These are phyloP conservation scores for Lipomyces mesembrius DNA, from an alignment of 805 yeast species.

Conservation along the genomic window DNA sequence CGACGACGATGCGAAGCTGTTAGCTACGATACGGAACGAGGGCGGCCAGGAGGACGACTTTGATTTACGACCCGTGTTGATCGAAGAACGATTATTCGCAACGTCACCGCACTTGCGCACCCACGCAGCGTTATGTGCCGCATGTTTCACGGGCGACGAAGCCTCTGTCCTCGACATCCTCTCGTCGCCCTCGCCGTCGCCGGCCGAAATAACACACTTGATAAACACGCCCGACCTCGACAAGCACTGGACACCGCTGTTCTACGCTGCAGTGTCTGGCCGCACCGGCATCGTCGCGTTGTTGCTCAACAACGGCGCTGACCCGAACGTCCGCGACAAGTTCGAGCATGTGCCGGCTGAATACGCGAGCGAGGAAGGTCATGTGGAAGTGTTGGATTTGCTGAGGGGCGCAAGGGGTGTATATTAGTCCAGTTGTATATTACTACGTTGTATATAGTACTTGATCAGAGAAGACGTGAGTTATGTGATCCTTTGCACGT, in stretches of 20 bases:
- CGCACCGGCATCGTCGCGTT: conserved; percentile 24
- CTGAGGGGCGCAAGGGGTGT: neutral
- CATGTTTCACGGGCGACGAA: conserved; percentile 36
- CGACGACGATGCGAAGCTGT: conserved; percentile 9
- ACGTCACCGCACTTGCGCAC: conserved; percentile 23
- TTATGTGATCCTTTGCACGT: neutral
- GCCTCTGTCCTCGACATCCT: conserved; percentile 27
- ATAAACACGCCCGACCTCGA: conserved; percentile 12
- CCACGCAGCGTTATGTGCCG: conserved; percentile 31
- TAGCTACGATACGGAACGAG: conserved; percentile 30
- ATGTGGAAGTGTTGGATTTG: conserved; percentile 33
- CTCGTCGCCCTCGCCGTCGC: neutral
- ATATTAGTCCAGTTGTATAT: neutral
- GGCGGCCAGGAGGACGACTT: conserved; percentile 29
- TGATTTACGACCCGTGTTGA: conserved; percentile 23
- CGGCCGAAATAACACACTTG: conserved; percentile 11
- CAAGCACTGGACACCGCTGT: conserved; percentile 34
- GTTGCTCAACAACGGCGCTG: conserved; percentile 27
- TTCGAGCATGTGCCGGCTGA: conserved; percentile 28
- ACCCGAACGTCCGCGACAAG: conserved; percentile 17
- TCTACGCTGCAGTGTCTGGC: conserved; percentile 33
- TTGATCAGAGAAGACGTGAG: neutral
- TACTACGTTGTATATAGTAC: neutral
- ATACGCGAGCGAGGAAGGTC: conserved; percentile 47
- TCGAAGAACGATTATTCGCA: conserved; percentile 24